Evolutionary conservation across 1,284 basidiomycete genomes (phyloP), one percentile per base, ranked within the genome.

Genomic region (Apiotrichum laibachii): DNA sequence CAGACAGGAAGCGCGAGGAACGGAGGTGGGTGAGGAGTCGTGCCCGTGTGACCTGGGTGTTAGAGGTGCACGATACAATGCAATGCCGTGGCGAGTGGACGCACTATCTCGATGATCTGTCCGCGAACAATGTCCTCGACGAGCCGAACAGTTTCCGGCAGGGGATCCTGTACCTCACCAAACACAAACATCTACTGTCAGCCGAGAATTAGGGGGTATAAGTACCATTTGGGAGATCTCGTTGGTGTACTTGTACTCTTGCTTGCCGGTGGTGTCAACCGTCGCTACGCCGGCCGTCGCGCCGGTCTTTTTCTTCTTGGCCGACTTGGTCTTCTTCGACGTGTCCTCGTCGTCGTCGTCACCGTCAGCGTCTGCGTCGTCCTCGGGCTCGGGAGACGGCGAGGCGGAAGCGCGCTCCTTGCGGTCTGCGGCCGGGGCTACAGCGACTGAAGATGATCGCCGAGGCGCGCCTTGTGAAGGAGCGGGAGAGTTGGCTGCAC

Each of bases 121-220:
- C 88, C 85, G 37, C 91, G 85, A n/a, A 97, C 90, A 59, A 97
- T 92, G 75, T 99, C 93, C 77, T 98, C 93, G 12, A 99, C 90
- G 33, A 95, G 84, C 67, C 89, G 89, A 7, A 94, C 88, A 0
- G 94, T 94, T 56, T 93, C 91, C 9, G 84, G 82, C 56, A 88
- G 85, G 0, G 93, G 91, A 61, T 96, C 91, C 71, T 92, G 89
- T 0, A 96, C 89, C 77, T 95, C 92, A 5, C 92, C 93, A 75
- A 96, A 96, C 47, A 98, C 94, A 72, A 95, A 97, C 88, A 96
- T 92, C 92, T 93, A 53, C 1, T 1, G 13, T 31, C 33, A 13
- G 47, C 12, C 44, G 19, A 39, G 1, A 37, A 4, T 5, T 5
- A 16, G 37, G 12, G 43, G 34, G 13, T 43, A 3, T 10, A 70